Conservation (phyloP, 192 early-diverging fungal species). For the Mycoemilia scoparia region DNA sequence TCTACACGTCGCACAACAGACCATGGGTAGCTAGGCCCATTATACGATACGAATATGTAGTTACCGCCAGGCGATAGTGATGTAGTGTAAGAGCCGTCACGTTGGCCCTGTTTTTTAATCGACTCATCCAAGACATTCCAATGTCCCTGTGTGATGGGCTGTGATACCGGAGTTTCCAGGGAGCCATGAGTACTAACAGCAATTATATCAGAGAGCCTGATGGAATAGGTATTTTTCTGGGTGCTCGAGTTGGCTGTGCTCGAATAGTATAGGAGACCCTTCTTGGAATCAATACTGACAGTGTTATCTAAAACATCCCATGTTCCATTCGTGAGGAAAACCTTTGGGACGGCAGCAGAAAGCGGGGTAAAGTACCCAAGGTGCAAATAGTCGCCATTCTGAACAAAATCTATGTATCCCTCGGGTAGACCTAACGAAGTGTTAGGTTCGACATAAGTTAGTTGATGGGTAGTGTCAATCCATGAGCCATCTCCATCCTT, state of each 20-base stretch:
- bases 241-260: slow-evolving; percentile 21
- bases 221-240: slow-evolving; percentile 23
- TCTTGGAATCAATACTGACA: slow-evolving; percentile 17
- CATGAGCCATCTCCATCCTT: slow-evolving; percentile 43
- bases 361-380: slow-evolving; percentile 42
- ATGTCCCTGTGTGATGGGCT: no score
- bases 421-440: slow-evolving; percentile 17
- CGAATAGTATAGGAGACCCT: slow-evolving; percentile 22
- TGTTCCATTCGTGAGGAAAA: slow-evolving; percentile 45
- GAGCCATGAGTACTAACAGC: not conserved
- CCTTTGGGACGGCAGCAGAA: slow-evolving; percentile 23
- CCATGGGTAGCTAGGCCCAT: slow-evolving; percentile 71
- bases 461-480: slow-evolving; percentile 38
- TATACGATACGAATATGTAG: slow-evolving; percentile 61
- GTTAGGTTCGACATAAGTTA: slow-evolving; percentile 13
- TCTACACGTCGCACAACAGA: slow-evolving; percentile 44
- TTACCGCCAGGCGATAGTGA: slow-evolving; percentile 51
- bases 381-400: slow-evolving; percentile 47
- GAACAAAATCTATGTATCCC: slow-evolving; percentile 44
- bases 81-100: slow-evolving; percentile 35
- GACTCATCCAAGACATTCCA: slow-evolving; percentile 3
- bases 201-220: slow-evolving; percentile 15
- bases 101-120: slow-evolving; percentile 6
- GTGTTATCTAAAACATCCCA: slow-evolving; percentile 43
- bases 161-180: no score